Conservation (phyloP, 208 protist species). For the Zelonia costaricensis region DNA sequence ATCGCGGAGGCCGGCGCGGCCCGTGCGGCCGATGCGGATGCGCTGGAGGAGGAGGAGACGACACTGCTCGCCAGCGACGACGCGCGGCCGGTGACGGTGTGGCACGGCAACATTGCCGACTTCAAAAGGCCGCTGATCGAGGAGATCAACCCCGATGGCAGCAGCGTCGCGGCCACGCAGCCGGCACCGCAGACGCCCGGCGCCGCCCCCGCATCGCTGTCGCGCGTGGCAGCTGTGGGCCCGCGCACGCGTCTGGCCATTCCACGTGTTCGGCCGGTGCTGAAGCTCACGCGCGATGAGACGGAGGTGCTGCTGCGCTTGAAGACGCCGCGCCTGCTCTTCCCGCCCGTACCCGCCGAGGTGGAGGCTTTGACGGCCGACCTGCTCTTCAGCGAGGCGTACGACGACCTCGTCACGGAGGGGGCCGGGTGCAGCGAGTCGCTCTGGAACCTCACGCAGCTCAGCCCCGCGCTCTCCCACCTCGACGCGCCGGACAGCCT, state of each 20-base stretch:
- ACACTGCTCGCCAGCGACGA: conserved; percentile 28
- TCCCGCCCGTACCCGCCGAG: conserved; percentile 36
- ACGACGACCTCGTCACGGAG: conserved; percentile 90
- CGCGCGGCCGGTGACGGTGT: conserved; percentile 50
- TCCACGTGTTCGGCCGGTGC: conserved; percentile 38
- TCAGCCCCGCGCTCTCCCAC: conserved; percentile 83
- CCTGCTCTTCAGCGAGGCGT: conserved; percentile 82
- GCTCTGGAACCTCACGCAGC: conserved; percentile 85
- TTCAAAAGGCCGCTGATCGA: conserved; percentile 72
- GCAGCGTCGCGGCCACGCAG: not conserved
- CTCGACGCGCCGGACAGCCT: conserved; percentile 76
- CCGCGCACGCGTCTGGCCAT: conserved; percentile 49
- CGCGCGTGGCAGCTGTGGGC: no score
- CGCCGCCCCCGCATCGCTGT: no score
- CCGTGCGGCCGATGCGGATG: conserved; percentile 10
- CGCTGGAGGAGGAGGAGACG: conserved; percentile 58
- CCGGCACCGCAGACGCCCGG: not conserved
- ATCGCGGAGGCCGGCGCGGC: not conserved
- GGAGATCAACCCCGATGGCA: conserved; percentile 21
- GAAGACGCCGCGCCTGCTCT: conserved; percentile 52
- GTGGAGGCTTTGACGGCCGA: conserved; percentile 82
- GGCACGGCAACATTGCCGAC: conserved; percentile 77
- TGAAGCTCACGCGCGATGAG: conserved; percentile 62
- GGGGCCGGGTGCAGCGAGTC: conserved; percentile 87
- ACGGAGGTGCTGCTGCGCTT: conserved; percentile 44